These are phyloP conservation scores for Penstemon davidsonii DNA, from an alignment of 257 asterid species.

Conservation along the genomic window DNA sequence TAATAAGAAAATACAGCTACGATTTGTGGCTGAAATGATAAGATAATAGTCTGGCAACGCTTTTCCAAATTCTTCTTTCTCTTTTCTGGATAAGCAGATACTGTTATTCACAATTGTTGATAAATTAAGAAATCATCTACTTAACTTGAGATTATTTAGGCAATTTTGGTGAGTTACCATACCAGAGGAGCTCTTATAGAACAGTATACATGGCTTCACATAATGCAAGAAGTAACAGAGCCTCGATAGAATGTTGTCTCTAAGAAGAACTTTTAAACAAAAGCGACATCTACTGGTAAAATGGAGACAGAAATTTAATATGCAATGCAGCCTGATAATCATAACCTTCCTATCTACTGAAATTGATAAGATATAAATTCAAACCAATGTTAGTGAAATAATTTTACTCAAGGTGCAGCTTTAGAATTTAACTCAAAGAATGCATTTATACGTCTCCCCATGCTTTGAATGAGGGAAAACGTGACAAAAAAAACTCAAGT, in stretches of 20 bases:
- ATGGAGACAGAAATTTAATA: neutral
- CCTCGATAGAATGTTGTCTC: neutral
- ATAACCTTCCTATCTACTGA: neutral
- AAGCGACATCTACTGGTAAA: neutral
- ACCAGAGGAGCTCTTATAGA: neutral
- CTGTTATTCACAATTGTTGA: neutral
- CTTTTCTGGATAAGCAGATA: neutral
- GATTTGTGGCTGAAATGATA: neutral
- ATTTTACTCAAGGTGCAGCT: neutral
- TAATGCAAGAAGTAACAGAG: neutral
- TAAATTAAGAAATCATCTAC: neutral
- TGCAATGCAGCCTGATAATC: slow-evolving; percentile 2
- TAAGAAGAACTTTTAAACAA: neutral
- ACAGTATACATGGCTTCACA: neutral
- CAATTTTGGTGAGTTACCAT: neutral
- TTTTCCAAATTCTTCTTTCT: neutral
- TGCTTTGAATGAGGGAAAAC: neutral
- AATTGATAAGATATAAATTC: neutral
- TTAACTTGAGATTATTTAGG: neutral
- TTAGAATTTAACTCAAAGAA: neutral
- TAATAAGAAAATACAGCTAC: neutral
- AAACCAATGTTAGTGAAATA: neutral
- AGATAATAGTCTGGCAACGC: neutral
- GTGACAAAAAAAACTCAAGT: neutral
- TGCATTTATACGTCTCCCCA: neutral